phyloP scores from a whole-genome alignment of 1,139 yeast genomes.

The Taphrina flavorubra region DNA sequence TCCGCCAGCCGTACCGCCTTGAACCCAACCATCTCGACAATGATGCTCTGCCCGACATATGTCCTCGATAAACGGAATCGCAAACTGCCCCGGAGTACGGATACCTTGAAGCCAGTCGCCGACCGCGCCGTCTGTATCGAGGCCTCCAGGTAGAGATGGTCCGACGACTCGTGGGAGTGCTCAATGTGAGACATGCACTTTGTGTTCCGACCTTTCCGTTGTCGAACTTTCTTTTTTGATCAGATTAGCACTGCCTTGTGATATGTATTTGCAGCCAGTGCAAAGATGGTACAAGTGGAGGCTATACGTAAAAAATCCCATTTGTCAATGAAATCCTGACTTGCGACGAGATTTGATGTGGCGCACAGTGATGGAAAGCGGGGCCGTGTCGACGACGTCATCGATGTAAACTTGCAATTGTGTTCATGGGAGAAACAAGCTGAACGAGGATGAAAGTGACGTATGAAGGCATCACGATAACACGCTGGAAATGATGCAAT shows the following conservation, averaged over 20 bases:
- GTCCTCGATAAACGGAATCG: conserved; percentile 5
- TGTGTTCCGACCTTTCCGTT: background rate
- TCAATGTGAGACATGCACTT: conserved; percentile 11
- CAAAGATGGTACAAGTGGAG: no score
- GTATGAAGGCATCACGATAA: no score
- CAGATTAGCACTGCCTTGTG: no score
- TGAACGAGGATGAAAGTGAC: no score
- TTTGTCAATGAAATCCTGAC: no score
- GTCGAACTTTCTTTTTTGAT: no score
- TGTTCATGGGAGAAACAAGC: no score
- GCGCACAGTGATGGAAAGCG: background rate
- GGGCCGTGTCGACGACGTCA: background rate
- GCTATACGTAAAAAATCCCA: no score
- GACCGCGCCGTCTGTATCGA: conserved; percentile 13
- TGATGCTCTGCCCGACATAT: background rate
- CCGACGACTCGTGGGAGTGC: conserved; percentile 1
- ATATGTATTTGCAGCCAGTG: no score
- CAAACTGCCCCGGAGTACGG: conserved; percentile 16
- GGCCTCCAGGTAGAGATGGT: conserved; percentile 24
- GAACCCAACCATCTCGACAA: conserved; percentile 25
- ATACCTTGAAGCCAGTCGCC: conserved; percentile 23
- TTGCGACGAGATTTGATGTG: background rate
- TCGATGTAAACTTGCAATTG: no score
- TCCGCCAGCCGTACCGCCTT: conserved; percentile 13
- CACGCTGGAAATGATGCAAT: no score